These are phyloP conservation scores for Penicillium antarcticum DNA, from an alignment of 495 filamentous ascomycete species.

Conservation along the genomic window DNA sequence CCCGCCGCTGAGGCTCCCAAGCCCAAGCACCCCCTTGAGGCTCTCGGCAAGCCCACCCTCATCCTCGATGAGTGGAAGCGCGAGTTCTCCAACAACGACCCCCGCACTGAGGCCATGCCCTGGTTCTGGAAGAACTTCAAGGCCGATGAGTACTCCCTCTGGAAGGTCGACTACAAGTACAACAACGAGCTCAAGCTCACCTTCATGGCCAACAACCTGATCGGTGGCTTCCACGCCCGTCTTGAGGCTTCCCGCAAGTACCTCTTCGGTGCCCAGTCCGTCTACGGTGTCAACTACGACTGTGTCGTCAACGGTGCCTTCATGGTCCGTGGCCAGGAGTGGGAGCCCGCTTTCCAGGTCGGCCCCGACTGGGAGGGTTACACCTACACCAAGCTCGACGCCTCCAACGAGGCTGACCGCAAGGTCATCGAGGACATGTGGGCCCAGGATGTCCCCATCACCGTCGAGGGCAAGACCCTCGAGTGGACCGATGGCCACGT, in stretches of 20 bases:
- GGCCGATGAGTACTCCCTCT: slow-evolving; percentile 91
- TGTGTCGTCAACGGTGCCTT: slow-evolving; percentile 89
- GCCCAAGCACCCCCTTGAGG: slow-evolving; percentile 94
- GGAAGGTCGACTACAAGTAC: slow-evolving; percentile 93
- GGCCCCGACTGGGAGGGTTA: slow-evolving; percentile 98
- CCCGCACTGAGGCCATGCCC: slow-evolving; percentile 74
- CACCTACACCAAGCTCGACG: slow-evolving; percentile 92
- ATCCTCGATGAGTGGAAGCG: slow-evolving; percentile 97
- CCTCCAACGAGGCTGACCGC: slow-evolving; percentile 73
- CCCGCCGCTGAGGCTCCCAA: slow-evolving; percentile 72
- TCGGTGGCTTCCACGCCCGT: slow-evolving; percentile 94
- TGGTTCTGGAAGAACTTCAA: slow-evolving; percentile 99
- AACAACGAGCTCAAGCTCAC: slow-evolving; percentile 93
- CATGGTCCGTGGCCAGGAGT: slow-evolving; percentile 88
- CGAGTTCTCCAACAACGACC: slow-evolving; percentile 96
- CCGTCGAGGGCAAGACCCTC: slow-evolving; percentile 77
- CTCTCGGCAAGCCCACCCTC: slow-evolving; percentile 74
- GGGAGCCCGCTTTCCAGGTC: slow-evolving; percentile 84
- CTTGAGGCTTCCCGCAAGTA: slow-evolving; percentile 98
- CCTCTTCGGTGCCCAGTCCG: slow-evolving; percentile 88
- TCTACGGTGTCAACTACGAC: slow-evolving; percentile 84
- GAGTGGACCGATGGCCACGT: slow-evolving; percentile 86
- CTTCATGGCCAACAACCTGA: slow-evolving; percentile 98
- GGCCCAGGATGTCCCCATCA: slow-evolving; percentile 81
- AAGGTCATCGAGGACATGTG: slow-evolving; percentile 84